These are phyloP conservation scores for Alternaria infectoria DNA, from an alignment of 2,329 filamentous ascomycete genomes.

Conservation along the genomic window DNA sequence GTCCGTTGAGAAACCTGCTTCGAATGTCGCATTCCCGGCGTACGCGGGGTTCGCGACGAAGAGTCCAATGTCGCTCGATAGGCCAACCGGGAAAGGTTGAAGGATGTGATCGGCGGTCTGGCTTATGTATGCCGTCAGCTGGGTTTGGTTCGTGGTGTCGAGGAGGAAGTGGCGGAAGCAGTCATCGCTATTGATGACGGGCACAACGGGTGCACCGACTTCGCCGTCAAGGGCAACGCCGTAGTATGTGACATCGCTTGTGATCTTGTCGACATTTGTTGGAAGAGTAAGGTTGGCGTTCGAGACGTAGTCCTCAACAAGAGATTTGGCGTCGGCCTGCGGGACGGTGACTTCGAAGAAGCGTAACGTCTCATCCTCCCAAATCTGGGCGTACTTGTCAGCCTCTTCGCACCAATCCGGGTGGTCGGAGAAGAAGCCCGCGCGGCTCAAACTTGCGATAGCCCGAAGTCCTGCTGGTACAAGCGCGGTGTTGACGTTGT, in stretches of 20 bases:
- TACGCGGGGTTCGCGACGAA: constrained; percentile 68
- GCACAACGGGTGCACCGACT: constrained; percentile 55
- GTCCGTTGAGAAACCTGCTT: constrained; percentile 61
- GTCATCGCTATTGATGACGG: constrained; percentile 69
- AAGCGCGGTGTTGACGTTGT: constrained; percentile 69
- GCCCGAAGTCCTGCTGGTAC: constrained; percentile 66
- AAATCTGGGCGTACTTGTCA: constrained; percentile 58
- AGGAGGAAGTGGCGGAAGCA: constrained; percentile 69
- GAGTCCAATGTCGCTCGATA: constrained; percentile 63
- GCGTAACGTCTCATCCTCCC: constrained; percentile 65
- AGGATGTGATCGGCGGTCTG: constrained; percentile 64
- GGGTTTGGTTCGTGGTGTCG: constrained; percentile 63
- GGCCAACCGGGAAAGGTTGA: constrained; percentile 64
- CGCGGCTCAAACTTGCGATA: constrained; percentile 59
- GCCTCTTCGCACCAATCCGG: constrained; percentile 56
- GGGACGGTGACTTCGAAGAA: constrained; percentile 63
- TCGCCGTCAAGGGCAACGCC: constrained; percentile 62
- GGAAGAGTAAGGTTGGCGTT: constrained; percentile 54
- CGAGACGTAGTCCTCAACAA: constrained; percentile 58
- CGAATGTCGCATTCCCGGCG: constrained; percentile 52
- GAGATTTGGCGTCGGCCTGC: constrained; percentile 51
- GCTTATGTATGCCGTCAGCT: constrained; percentile 64
- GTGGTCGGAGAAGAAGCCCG: constrained; percentile 60
- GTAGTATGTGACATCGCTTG: constrained; percentile 59
- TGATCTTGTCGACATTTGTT: constrained; percentile 51